Percentiles rank a stretch among this genome's conserved stretches.
Evolutionary conservation across 208 protist genomes (phyloP).

Genomic region (Crithidia thermophila): DNA sequence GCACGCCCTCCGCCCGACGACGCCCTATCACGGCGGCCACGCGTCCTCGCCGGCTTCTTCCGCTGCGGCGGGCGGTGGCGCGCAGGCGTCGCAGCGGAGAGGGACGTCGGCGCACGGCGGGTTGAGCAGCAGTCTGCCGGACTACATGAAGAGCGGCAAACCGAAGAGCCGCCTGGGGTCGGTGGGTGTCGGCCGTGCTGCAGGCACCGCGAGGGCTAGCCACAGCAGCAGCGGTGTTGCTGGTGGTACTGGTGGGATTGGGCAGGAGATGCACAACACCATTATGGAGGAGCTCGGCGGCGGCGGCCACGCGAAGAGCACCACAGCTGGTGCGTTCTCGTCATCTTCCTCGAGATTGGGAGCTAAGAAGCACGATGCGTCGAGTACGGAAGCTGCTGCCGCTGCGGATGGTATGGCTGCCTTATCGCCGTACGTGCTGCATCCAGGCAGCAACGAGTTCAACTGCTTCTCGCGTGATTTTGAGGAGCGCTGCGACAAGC

Average conservation of each 20-base stretch:
- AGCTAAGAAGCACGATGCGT: neutral
- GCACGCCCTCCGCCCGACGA: slow-evolving; percentile 55
- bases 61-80: neutral
- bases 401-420: neutral
- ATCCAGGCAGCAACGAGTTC: slow-evolving; percentile 59
- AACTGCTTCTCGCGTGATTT: slow-evolving; percentile 85
- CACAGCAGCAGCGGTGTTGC: no score
- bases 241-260: slow-evolving; percentile 1
- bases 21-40: slow-evolving; percentile 18
- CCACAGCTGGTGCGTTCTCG: neutral
- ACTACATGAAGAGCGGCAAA: slow-evolving; percentile 30
- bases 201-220: no score
- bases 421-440: slow-evolving; percentile 45
- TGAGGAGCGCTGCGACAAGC: slow-evolving; percentile 69
- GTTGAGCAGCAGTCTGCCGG: slow-evolving; percentile 24
- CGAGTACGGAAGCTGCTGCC: neutral
- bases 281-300: slow-evolving; percentile 55
- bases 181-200: neutral
- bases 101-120: neutral
- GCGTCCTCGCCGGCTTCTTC: neutral
- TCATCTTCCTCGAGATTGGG: neutral
- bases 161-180: neutral
- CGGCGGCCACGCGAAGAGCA: neutral
- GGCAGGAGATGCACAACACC: slow-evolving; percentile 32
- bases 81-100: neutral